Evolutionary conservation across 805 yeast species (phyloP), one percentile per base, ranked within the genome.

Genomic region (Kluyveromyces aestuarii): DNA sequence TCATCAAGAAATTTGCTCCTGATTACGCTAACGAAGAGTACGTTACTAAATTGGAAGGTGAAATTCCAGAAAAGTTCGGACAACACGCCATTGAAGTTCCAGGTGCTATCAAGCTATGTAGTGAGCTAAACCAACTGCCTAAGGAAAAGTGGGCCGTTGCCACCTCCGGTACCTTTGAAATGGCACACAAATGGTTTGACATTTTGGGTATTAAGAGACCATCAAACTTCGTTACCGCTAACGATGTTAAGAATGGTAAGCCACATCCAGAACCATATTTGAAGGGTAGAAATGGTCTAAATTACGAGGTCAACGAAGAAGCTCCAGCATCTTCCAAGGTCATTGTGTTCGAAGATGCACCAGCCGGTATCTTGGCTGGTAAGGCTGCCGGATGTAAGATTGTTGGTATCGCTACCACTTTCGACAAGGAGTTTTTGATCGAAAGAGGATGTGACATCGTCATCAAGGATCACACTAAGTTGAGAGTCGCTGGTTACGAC

Each of bases 271-370:
- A 82, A 72, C 93, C 95, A 48, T 87, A 87, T 72, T 72, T 76
- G 54, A 64, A 71, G 61, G 87, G 87, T 52, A 67, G 72, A 58
- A 60, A 63, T 57, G 67, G 61, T 49, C 61, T 66, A 49, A 71
- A 71, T 21, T 68, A 50, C 60, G 69, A 69, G 56, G 56, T 62
- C 51, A 63, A 63, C 58, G 59, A 62, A 54, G 55, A 63, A 52
- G 64, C 65, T 50, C 70, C 70, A 45, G 58, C 67, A 16, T 53
- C 61, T 39, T 68, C 71, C 48, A 72, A 69, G 57, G 71, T 71
- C 30, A 81, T 86, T 40, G 89, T 84, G 45, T 87, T 87, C 61
- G 96, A 87, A 71, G 96, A 87, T 64, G 95, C 95, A 42, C 91
- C 89, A 50, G 90, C 93, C 45, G 95, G 96, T 63, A 80, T 86